Conservation (phyloP, 805 yeast genomes). For the Teunomyces atbi region DNA sequence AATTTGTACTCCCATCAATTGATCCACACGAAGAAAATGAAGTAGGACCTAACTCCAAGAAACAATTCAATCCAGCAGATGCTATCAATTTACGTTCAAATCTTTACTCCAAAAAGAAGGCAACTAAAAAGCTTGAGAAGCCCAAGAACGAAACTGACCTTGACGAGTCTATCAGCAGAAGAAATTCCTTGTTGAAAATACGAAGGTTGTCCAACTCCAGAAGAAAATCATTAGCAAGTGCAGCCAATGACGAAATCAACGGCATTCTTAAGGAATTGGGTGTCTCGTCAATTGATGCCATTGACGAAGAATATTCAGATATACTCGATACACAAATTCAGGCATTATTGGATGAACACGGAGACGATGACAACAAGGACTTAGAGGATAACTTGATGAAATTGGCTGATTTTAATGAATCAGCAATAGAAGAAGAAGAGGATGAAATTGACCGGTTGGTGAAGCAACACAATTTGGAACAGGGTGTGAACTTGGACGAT, state of each 20-base stretch:
- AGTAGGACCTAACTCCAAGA: conserved; percentile 15
- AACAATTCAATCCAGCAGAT: conserved; percentile 58
- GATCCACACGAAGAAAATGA: conserved; percentile 35
- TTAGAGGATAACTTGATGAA: conserved; percentile 16
- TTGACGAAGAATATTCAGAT: conserved; percentile 27
- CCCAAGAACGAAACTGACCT: conserved; percentile 2
- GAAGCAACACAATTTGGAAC: conserved; percentile 33
- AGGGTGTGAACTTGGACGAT: conserved; percentile 29
- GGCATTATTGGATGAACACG: conserved; percentile 26
- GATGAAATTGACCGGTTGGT: conserved; percentile 38
- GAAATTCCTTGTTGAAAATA: conserved; percentile 16
- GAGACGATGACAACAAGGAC: conserved; percentile 12
- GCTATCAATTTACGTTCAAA: conserved; percentile 57
- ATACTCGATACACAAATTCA: conserved; percentile 32
- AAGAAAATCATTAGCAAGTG: conserved; percentile 37
- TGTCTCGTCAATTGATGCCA: conserved; percentile 27
- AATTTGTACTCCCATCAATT: conserved; percentile 77
- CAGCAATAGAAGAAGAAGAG: conserved; percentile 34
- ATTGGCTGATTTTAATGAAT: conserved; percentile 17
- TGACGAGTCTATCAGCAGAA: conserved; percentile 4
- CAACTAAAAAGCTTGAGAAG: not conserved
- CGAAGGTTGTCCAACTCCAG: conserved; percentile 37
- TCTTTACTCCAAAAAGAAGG: conserved; percentile 28
- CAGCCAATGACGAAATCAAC: conserved; percentile 38
- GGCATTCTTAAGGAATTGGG: conserved; percentile 39